Evolutionary conservation across 179 eudicot species (phyloP), one percentile per base, ranked within the genome.

Genomic region (Drosera spatulata): DNA sequence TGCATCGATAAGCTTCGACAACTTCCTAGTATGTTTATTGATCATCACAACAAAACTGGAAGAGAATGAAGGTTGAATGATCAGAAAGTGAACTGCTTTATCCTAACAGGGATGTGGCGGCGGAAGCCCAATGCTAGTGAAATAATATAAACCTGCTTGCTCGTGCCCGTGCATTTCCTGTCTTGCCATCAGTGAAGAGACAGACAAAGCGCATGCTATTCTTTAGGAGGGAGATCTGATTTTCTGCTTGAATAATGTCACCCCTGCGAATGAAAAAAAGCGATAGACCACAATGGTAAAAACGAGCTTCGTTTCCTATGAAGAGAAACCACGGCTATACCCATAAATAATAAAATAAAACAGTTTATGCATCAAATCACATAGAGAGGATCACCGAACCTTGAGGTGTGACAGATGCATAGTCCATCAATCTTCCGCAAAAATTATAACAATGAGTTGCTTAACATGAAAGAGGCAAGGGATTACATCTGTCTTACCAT

Each of bases 11-110:
- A 83, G 67, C 58, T 80, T 83, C 3, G 85, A 80, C 39, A 83
- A 78, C 37, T 80, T 76, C 69, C 88, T 71, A 1, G 88, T 83
- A 50, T 75, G 57, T 66, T 71, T 61, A 79, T 80, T 83, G 79
- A 83, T 80, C 88, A 78, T 78, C 60, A 75, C 85, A 79, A 80
- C 75, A 1, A 82, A 72, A 56, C 85, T 83, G 78, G 65, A 63
- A 6, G 62, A 22, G 2, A 37, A 39, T 37, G 40, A 46, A 3
- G 22, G 22, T 40, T 6, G 47, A 51, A 1, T n/a, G 37, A 41
- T 2, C 33, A 22, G 33, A 22, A 22, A 22, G 33, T 22, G 33
- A 22, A 22, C 33, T 22, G 33, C 33, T 22, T 22, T 22, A 22
- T 22, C 33, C 33, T 22, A 22, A 22, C 33, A 22, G 33, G 33